Conservation (phyloP, 2,329 filamentous ascomycete genomes). For the Sporothrix euskadiensis region DNA sequence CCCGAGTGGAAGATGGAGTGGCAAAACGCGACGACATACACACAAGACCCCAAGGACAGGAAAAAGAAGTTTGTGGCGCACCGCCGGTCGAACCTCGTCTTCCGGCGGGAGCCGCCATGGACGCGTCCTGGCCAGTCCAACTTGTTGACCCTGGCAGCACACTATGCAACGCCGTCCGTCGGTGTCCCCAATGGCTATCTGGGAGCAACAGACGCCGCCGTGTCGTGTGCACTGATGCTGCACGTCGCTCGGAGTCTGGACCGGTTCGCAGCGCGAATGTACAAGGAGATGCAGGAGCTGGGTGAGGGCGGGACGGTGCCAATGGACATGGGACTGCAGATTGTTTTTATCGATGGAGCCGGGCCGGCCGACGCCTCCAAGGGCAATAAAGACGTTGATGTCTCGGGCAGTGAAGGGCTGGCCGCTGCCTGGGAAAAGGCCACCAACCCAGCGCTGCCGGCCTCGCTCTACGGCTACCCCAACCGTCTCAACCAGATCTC, state of each 20-base stretch:
- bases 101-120: slow-evolving; percentile 78
- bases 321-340: slow-evolving; percentile 73
- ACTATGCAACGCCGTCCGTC: slow-evolving; percentile 71
- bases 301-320: slow-evolving; percentile 56
- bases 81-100: slow-evolving; percentile 71
- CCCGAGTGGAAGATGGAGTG: slow-evolving; percentile 70
- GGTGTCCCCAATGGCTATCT: slow-evolving; percentile 72
- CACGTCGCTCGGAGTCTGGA: slow-evolving; percentile 73
- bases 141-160: slow-evolving; percentile 74
- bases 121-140: slow-evolving; percentile 67
- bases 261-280: slow-evolving; percentile 69
- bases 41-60: neutral
- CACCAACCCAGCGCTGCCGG: slow-evolving; percentile 65
- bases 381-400: neutral
- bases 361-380: slow-evolving; percentile 45
- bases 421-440: slow-evolving; percentile 70
- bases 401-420: slow-evolving; percentile 49
- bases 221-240: slow-evolving; percentile 81
- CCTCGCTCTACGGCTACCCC: slow-evolving; percentile 61
- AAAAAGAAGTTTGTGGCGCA: slow-evolving; percentile 52
- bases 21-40: slow-evolving; percentile 67
- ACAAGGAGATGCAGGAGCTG: slow-evolving; percentile 65
- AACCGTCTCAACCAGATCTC: slow-evolving; percentile 71
- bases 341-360: slow-evolving; percentile 82
- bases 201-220: slow-evolving; percentile 81